Evolutionary conservation across 2,329 filamentous ascomycete genomes (phyloP).

Genomic region (Ramichloridium luteum): DNA sequence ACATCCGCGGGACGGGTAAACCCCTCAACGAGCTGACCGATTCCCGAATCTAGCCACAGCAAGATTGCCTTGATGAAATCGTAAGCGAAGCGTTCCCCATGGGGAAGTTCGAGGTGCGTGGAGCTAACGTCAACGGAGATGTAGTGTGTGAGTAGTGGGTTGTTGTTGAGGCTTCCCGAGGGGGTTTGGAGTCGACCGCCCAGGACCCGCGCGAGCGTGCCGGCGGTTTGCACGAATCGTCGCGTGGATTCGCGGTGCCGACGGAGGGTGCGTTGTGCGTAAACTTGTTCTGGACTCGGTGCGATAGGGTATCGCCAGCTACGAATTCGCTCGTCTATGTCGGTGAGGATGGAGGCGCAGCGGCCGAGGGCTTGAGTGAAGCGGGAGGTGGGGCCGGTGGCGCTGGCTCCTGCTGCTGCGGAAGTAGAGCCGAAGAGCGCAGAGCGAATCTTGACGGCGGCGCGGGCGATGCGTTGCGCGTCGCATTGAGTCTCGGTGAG

Average conservation of each 20-base stretch:
- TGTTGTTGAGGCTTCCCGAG: constrained; percentile 9
- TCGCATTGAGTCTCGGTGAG: constrained; percentile 41
- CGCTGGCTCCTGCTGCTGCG: constrained; percentile 21
- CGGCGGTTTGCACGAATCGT: constrained; percentile 51
- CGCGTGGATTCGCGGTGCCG: constrained; percentile 43
- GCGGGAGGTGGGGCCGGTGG: constrained; percentile 17
- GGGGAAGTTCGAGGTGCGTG: constrained; percentile 29
- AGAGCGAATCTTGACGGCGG: constrained; percentile 42
- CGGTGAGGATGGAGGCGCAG: constrained; percentile 34
- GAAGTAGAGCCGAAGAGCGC: constrained; percentile 37
- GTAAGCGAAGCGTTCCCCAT: constrained; percentile 45
- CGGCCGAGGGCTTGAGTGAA: constrained; percentile 23
- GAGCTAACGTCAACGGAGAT: constrained; percentile 21
- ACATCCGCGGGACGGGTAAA: constrained; percentile 39
- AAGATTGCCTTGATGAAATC: constrained; percentile 53
- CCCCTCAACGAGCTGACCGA: constrained; percentile 41
- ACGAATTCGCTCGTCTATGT: constrained; percentile 45
- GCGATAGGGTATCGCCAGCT: constrained; percentile 43
- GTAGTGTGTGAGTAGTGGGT: constrained; percentile 17
- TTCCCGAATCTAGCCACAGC: constrained; percentile 49
- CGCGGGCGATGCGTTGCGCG: constrained; percentile 45
- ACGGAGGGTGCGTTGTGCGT: constrained; percentile 44
- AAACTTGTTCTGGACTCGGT: constrained; percentile 40
- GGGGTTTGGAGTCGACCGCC: constrained; percentile 38
- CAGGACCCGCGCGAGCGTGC: constrained; percentile 44